Conservation (phyloP, 495 filamentous ascomycete genomes). For the Elasticomyces elasticus region DNA sequence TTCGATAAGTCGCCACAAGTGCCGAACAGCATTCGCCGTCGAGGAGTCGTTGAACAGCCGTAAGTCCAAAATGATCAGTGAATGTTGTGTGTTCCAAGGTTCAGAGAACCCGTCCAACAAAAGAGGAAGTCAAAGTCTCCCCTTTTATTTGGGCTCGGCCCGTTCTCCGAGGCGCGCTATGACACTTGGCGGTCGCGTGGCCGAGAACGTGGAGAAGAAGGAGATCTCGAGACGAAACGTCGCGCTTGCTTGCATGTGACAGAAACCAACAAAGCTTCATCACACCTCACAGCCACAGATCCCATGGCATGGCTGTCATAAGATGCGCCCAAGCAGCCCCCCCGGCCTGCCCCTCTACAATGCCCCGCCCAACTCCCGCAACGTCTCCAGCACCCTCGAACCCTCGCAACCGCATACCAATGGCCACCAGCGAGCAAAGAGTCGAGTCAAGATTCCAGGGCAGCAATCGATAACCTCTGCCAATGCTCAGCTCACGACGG, state of each 20-base stretch:
- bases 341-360: conserved; percentile 45
- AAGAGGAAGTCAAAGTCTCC: no score
- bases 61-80: no score
- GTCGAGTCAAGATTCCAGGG: conserved; percentile 15
- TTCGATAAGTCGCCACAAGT: no score
- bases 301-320: not conserved
- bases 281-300: not conserved
- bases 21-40: no score
- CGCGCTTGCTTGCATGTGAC: not conserved
- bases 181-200: no score
- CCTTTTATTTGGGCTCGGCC: no score
- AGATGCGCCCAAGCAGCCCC: conserved; percentile 49
- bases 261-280: not conserved
- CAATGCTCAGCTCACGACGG: conserved; percentile 54
- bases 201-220: no score
- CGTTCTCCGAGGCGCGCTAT: no score
- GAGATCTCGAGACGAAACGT: no score
- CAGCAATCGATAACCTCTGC: conserved; percentile 48
- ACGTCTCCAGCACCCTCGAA: not conserved
- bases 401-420: not conserved
- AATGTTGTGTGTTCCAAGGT: no score
- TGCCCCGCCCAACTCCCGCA: conserved; percentile 37
- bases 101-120: no score
- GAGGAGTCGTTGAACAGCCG: no score
- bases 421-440: conserved; percentile 8